Base-by-base conservation (phyloP, 257 asterid species). In the Cinchona pubescens region DNA sequence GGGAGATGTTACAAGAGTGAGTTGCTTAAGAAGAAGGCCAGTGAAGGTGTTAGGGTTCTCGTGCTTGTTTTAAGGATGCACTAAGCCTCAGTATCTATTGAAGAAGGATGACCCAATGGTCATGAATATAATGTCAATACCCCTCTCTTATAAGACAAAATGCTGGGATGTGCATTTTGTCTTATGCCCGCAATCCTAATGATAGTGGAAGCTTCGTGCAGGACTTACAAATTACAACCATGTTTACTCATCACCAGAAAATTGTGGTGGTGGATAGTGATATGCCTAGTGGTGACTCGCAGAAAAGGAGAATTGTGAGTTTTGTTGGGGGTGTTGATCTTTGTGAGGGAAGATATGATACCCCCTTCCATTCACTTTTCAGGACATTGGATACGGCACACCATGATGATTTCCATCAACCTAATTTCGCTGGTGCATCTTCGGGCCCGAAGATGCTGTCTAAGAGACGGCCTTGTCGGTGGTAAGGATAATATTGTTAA, bases 21-120 rank as follows among this genome's bases (percentile, higher is more conserved):
- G 79, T 83, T 92, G 35, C 89, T 91, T 0, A 92, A 92, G 87
- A 87, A 80, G 83, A 92, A 87, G 82, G 94, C 96, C 7, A 80
- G 80, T 23, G 98, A 92, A 66, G 98, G 97, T 51, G 90, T 92
- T 73, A 81, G 70, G 29, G 98, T 92, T 58, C 87, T 88, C 37
- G 88, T 91, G 92, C 91, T 92, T 71, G 96, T 92, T 61, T 92
- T n/a, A n/a, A 97, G 97, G 97, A 92, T 10, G 97, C n/a, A 92
- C 61, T 78, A 96, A 58, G 90, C 97, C 40, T 92, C 97, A 0
- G 96, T 90, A 82, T 12, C 49, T 87, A 55, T 79, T 90, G 64
- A 92, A 89, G 85, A 90, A 87, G 76, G 97, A 90, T 40, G 97
- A 97, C 12, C 78, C 89, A 61, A 91, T 92, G 98, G 96, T n/a